Conservation (phyloP, 768 basidiomycete genomes). For the Serendipita sp. region DNA sequence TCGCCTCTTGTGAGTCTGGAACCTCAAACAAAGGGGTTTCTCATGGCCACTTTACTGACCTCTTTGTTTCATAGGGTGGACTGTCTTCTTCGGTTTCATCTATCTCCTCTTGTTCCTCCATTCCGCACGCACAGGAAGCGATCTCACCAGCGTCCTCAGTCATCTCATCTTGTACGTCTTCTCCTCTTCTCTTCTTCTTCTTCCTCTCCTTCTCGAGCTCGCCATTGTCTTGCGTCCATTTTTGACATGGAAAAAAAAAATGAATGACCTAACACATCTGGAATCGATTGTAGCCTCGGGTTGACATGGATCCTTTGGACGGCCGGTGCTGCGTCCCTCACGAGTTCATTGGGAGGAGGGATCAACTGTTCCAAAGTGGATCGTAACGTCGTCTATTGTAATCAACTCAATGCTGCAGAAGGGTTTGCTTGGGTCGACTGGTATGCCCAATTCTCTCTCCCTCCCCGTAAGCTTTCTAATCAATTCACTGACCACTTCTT, state of each 20-base stretch:
- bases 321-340: slow-evolving; percentile 54
- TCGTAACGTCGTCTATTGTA: slow-evolving; percentile 40
- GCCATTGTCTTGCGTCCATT: too few species aligned
- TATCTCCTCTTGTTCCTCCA: slow-evolving; percentile 40
- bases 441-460: slow-evolving; percentile 22
- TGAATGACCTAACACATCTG: too few species aligned
- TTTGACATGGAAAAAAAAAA: too few species aligned
- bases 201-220: background rate
- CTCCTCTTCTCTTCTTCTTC: background rate
- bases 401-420: slow-evolving; percentile 53
- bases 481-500: too few species aligned
- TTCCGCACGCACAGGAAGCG: slow-evolving; percentile 27
- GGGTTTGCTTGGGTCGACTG: slow-evolving; percentile 64
- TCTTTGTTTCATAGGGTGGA: slow-evolving; percentile 30
- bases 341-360: slow-evolving; percentile 46
- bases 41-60: too few species aligned
- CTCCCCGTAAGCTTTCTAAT: background rate
- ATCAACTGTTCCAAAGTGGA: slow-evolving; percentile 43
- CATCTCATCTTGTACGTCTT: slow-evolving; percentile 46
- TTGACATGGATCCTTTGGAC: slow-evolving; percentile 70
- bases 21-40: background rate
- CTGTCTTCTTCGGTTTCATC: slow-evolving; percentile 34
- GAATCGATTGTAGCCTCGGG: slow-evolving; percentile 27
- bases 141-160: slow-evolving; percentile 43
- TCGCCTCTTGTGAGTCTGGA: slow-evolving; percentile 29